Evolutionary conservation across 2,329 filamentous ascomycete species (phyloP).

Genomic region (Orbilia ellipsospora): DNA sequence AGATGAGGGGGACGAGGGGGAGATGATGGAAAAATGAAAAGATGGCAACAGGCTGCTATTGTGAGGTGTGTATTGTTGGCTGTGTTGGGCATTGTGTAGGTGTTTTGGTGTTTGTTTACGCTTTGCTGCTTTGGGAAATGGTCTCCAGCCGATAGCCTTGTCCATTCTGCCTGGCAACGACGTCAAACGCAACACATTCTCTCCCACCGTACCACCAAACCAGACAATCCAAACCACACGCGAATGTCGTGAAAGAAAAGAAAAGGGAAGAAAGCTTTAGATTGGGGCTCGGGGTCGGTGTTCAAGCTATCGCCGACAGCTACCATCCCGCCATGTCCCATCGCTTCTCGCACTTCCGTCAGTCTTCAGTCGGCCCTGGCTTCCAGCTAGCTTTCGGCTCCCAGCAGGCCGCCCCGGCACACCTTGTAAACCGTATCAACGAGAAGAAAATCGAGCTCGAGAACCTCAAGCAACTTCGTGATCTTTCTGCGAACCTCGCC

Average conservation of each 20-base stretch:
- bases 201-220: background rate
- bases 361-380: conserved; percentile 67
- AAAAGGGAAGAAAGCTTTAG: too few relatives aligned
- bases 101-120: conserved; percentile 46
- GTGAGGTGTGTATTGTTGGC: background rate
- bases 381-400: conserved; percentile 57
- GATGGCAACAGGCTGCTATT: background rate
- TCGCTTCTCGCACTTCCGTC: conserved; percentile 75
- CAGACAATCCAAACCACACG: background rate
- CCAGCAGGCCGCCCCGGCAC: conserved; percentile 62
- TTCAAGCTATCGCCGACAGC: background rate
- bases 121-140: conserved; percentile 8
- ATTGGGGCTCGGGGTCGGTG: background rate
- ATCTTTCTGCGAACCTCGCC: conserved; percentile 81
- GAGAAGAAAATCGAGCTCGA: conserved; percentile 88
- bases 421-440: conserved; percentile 74
- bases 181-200: conserved; percentile 38
- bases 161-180: conserved; percentile 17
- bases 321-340: conserved; percentile 64
- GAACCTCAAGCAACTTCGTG: conserved; percentile 79
- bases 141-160: background rate
- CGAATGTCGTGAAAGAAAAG: too few relatives aligned
- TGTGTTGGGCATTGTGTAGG: background rate
- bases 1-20: too few relatives aligned
- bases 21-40: background rate